phyloP scores from a whole-genome alignment of 345 rosid genomes.

The Adansonia digitata region DNA sequence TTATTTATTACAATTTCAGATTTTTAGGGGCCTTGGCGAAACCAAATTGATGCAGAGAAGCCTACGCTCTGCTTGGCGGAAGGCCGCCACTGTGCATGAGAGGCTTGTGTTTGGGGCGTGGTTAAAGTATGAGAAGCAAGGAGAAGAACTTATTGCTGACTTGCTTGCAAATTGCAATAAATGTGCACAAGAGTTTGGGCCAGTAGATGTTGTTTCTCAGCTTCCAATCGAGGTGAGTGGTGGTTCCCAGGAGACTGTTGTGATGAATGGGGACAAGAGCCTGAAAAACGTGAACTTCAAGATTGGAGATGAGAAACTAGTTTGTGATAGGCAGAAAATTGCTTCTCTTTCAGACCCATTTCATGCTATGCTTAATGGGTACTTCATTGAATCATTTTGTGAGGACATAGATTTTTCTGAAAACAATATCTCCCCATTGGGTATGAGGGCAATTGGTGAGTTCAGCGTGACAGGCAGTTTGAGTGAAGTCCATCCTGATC shows the following conservation, averaged over 20 bases:
- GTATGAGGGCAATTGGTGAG: constrained; percentile 61
- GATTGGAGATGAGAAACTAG: constrained; percentile 69
- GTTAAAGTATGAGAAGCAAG: constrained; percentile 84
- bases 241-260: constrained; percentile 31
- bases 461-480: constrained; percentile 64
- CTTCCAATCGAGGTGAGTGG: constrained; percentile 31
- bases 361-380: constrained; percentile 85
- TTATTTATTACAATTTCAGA: constrained; percentile 74
- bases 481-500: constrained; percentile 46
- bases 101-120: constrained; percentile 87
- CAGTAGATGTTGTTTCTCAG: constrained; percentile 59
- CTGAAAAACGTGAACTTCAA: constrained; percentile 51
- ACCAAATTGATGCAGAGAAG: constrained; percentile 78
- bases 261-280: constrained; percentile 25
- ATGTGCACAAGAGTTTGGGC: constrained; percentile 64
- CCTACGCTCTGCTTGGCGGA: constrained; percentile 90
- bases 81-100: constrained; percentile 75
- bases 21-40: constrained; percentile 91
- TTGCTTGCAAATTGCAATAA: constrained; percentile 75
- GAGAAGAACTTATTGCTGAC: constrained; percentile 81
- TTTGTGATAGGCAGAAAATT: constrained; percentile 74
- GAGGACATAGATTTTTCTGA: constrained; percentile 85
- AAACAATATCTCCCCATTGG: constrained; percentile 63
- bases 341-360: constrained; percentile 87
- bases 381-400: constrained; percentile 72